Base-by-base conservation (phyloP, 371 early-diverging fungal species). In the Actinomortierella ambigua region DNA sequence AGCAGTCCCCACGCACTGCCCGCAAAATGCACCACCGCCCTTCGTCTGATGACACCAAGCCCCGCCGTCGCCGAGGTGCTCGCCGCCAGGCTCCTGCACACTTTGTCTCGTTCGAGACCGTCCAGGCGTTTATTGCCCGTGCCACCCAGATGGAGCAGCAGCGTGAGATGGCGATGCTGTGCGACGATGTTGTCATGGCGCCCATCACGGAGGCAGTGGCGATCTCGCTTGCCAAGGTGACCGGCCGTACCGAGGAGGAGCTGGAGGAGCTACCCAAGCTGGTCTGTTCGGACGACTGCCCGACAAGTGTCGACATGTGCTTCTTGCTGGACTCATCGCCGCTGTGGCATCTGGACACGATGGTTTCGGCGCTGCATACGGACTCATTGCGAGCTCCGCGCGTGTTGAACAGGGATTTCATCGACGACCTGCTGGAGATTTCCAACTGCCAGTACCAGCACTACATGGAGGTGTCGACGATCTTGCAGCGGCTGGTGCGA, bases 231-330 rank as follows among this genome's bases (percentile, higher is more conserved):
- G 73, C 73, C 60, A 71, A 66, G 60, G 67, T 57, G 24, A 66
- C 60, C 13, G 73, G 73, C 39, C 65, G 59, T 59, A 50, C 66
- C 15, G 40, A 48, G 15, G 47, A 48, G 15, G 66, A 65, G 20
- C 29, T 69, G 26, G 46, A 64, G 48, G 59, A 59, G 34, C 63
- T 71, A 5, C 73, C 73, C 46, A 71, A 59, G 40, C 28, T 71
- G 42, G 52, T 48, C 34, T 22, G 60, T 0, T 65, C 59, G n/a
- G 63, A 65, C 6, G 42, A 58, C 14, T 71, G 73, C 48, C 73
- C 67, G 6, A 71, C 73, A n/a, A 59, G 62, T 44, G 73, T 71
- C 22, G 73, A 71, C 57, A 71, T 71, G 73, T 65, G 58, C n/a
- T 71, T 71, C 47, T 40, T 71, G 40, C 47, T 71, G 13, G 73